phyloP scores from a whole-genome alignment of 1,284 basidiomycete genomes.

The Coniophora puteana region DNA sequence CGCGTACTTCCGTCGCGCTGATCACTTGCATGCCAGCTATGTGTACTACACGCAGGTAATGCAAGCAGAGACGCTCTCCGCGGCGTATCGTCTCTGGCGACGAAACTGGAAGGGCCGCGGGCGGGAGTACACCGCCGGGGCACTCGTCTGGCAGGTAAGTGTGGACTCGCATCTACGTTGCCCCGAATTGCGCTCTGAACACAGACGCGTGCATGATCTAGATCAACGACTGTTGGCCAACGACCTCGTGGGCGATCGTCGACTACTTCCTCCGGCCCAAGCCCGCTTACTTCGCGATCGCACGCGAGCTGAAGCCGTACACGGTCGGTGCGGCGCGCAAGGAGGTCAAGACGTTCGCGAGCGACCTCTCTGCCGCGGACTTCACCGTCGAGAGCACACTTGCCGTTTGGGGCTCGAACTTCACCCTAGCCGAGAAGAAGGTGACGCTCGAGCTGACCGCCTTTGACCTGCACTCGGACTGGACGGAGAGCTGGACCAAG shows the following conservation, averaged over 20 bases:
- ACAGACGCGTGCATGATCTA: conserved; percentile 22
- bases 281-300: conserved; percentile 69
- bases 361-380: conserved; percentile 58
- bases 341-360: conserved; percentile 55
- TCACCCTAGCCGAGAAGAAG: conserved; percentile 54
- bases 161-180: background rate
- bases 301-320: conserved; percentile 65
- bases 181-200: conserved; percentile 3
- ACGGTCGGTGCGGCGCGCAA: conserved; percentile 83
- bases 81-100: conserved; percentile 76
- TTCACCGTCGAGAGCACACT: conserved; percentile 65
- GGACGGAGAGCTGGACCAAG: conserved; percentile 49
- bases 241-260: conserved; percentile 75
- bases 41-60: conserved; percentile 81
- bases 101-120: conserved; percentile 73
- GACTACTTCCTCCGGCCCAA: conserved; percentile 80
- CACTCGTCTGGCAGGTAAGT: conserved; percentile 76
- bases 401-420: conserved; percentile 85
- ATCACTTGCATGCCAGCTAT: conserved; percentile 41
- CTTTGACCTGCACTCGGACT: conserved; percentile 65
- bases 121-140: conserved; percentile 69
- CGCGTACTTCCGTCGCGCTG: conserved; percentile 1
- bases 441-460: conserved; percentile 63
- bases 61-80: conserved; percentile 76
- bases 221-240: conserved; percentile 83